Percentiles rank a stretch among this genome's conserved stretches.
phyloP scores from a whole-genome alignment of 2,329 filamentous ascomycete genomes.

The Albophoma yamanashiensis region DNA sequence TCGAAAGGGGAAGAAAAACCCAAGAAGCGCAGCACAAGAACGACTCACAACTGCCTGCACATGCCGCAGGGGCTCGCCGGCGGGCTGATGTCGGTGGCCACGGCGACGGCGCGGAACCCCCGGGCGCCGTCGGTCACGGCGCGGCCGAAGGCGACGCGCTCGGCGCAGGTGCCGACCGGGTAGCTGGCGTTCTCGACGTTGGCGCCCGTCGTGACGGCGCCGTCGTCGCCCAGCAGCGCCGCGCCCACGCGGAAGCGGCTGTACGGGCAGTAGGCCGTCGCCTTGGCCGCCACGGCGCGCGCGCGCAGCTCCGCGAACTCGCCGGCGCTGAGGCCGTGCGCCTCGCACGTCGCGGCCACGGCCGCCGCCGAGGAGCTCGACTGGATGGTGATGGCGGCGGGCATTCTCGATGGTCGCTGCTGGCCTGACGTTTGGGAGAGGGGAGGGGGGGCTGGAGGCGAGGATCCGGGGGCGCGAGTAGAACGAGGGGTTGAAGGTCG shows the following conservation, averaged over 20 bases:
- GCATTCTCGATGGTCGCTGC: not conserved
- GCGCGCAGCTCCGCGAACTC: slow-evolving; percentile 57
- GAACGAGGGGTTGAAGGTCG: not conserved
- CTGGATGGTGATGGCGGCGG: not conserved
- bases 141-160: slow-evolving; percentile 77
- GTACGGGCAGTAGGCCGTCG: slow-evolving; percentile 82
- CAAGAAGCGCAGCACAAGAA: too few species aligned
- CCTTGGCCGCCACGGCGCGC: slow-evolving; percentile 61
- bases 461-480: not conserved
- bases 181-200: slow-evolving; percentile 93
- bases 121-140: slow-evolving; percentile 55
- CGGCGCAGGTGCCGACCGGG: slow-evolving; percentile 90
- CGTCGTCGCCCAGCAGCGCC: slow-evolving; percentile 51
- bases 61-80: slow-evolving; percentile 80
- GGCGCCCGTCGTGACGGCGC: slow-evolving; percentile 45
- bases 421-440: not conserved
- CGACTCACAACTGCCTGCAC: slow-evolving; percentile 88
- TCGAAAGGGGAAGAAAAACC: too few species aligned
- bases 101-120: slow-evolving; percentile 67
- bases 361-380: slow-evolving; percentile 7
- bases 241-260: slow-evolving; percentile 86
- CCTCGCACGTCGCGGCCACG: slow-evolving; percentile 15
- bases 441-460: too few species aligned
- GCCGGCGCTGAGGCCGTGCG: slow-evolving; percentile 39
- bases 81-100: slow-evolving; percentile 66